phyloP scores from a whole-genome alignment of 177 flowering plant species.

The Vitis hybrid region DNA sequence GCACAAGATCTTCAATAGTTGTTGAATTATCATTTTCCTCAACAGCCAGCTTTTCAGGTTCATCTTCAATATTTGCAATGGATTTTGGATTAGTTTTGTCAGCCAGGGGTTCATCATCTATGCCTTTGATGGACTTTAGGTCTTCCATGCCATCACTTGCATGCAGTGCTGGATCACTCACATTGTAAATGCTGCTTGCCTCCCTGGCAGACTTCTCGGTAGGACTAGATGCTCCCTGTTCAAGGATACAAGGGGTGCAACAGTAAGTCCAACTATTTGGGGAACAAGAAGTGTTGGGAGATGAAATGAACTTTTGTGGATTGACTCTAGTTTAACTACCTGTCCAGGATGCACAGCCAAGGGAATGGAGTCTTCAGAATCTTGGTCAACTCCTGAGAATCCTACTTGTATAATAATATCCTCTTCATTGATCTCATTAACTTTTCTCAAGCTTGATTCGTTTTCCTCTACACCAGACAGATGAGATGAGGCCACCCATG shows the following conservation, averaged over 20 bases:
- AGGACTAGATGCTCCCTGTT: constrained; percentile 11
- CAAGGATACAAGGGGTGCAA: constrained; percentile 6
- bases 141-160: not conserved
- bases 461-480: constrained; percentile 9
- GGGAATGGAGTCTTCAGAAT: constrained; percentile 4
- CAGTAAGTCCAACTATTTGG: constrained; percentile 1
- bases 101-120: not conserved
- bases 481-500: constrained; percentile 21
- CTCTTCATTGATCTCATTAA: not conserved
- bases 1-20: not conserved
- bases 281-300: constrained; percentile 4
- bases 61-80: not conserved
- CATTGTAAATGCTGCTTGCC: not conserved
- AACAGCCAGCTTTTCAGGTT: constrained; percentile 2
- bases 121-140: not conserved
- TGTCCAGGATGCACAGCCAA: not conserved
- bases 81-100: constrained; percentile 7
- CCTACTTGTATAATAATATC: not conserved
- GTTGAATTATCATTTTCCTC: not conserved
- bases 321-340: constrained; percentile 3
- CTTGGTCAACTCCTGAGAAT: not conserved
- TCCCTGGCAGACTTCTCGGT: constrained; percentile 4
- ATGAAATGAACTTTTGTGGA: not conserved
- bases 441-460: constrained; percentile 9
- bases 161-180: not conserved